Evolutionary conservation across 805 yeast genomes (phyloP), one percentile per base, ranked within the genome.

Genomic region (Teunomyces atbi): DNA sequence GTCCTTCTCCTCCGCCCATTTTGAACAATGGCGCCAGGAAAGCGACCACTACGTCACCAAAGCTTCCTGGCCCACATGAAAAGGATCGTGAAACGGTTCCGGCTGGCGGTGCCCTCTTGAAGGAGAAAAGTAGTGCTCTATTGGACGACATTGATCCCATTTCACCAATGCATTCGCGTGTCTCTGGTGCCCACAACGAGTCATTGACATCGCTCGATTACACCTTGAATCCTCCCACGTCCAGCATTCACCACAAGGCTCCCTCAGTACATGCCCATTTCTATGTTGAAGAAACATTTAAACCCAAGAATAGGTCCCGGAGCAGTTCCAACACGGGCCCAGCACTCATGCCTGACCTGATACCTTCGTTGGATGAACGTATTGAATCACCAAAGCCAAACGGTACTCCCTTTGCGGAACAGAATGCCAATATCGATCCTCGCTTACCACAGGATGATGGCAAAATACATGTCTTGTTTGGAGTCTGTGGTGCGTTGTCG

Each of bases 261-360:
- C 76, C 86, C 13, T 77, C 87, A 0, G 83, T 84, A 51, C 96
- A 87, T 65, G 90, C 94, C 0, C 96, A 86, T 64, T 87, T 87
- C 60, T 78, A 76, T 53, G 82, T 81, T 7, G 86, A 83, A 50
- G 91, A 86, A 46, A 73, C 84, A 1, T 60, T 81, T n/a, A 83
- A 79, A 57, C 83, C 65, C 5, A 70, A 69, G 46, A 46, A 56
- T 4, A 46, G 74, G 33, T 68, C 74, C 2, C 59, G 77, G 45
- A 70, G 75, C 51, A 72, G 73, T 6, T 69, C 75, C 10, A 55
- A 57, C 33, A 57, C 65, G 18, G 66, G 62, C 7, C 51, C 65
- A 6, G 28, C 26, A 5, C 23, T 8, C n/a, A 10, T 21, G 8
- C 27, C 39, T 11, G 39, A 36, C 19, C 3, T 21, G 5, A 19